A percentile compares a stretch with the other conserved stretches of the same genome.
These are phyloP conservation scores for Coemansia sp. DNA, from an alignment of 192 early-diverging fungal genomes.

Conservation along the genomic window DNA sequence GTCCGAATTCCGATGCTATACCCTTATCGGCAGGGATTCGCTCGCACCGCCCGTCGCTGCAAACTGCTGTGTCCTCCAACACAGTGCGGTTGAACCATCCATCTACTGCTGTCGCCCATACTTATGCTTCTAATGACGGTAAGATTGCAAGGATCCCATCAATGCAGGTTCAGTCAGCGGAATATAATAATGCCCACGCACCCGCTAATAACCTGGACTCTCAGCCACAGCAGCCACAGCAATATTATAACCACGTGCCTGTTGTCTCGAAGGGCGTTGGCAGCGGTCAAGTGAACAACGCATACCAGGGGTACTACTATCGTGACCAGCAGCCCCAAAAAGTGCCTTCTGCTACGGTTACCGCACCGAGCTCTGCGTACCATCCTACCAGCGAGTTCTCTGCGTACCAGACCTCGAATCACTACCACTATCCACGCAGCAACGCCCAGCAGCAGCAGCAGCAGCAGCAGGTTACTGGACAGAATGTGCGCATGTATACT, in stretches of 20 bases:
- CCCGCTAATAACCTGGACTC: not conserved
- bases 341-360: not conserved
- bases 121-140: not conserved
- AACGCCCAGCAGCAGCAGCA: slow-evolving; percentile 4
- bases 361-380: not conserved
- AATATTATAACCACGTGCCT: slow-evolving; percentile 9
- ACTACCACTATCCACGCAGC: slow-evolving; percentile 3
- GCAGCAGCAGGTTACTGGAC: not conserved
- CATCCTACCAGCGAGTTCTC: not conserved
- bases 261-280: not conserved
- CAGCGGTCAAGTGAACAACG: not conserved
- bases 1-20: slow-evolving; percentile 10
- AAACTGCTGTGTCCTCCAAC: slow-evolving; percentile 6
- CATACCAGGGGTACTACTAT: slow-evolving; percentile 21
- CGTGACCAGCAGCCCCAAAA: slow-evolving; percentile 28
- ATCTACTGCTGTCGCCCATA: slow-evolving; percentile 6
- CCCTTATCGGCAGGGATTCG: slow-evolving; percentile 10
- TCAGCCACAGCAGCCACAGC: slow-evolving; percentile 14
- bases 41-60: slow-evolving; percentile 30
- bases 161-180: not conserved
- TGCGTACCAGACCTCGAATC: not conserved
- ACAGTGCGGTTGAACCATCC: slow-evolving; percentile 10
- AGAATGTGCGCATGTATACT: slow-evolving; percentile 4
- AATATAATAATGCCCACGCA: not conserved
- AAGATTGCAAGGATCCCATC: slow-evolving; percentile 3